A percentile compares a stretch with the other conserved stretches of the same genome.
These are phyloP conservation scores for Backusella psychrophila DNA, from an alignment of 192 early-diverging fungal genomes.

Conservation along the genomic window DNA sequence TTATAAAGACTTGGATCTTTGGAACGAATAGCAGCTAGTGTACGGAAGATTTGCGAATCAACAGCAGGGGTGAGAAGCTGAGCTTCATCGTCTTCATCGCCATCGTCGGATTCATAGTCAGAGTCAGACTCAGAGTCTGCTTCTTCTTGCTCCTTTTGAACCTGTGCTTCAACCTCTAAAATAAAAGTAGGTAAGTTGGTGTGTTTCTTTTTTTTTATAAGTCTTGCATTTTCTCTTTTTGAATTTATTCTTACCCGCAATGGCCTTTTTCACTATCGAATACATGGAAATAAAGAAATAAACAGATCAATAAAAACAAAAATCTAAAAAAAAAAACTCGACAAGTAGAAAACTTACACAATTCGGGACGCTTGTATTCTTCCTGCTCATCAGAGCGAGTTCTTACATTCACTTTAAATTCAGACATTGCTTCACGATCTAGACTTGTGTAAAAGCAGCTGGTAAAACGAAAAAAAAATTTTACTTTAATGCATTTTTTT, in stretches of 20 bases:
- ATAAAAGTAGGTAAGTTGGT: neutral
- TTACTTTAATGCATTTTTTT: neutral
- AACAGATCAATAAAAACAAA: neutral
- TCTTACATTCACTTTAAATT: neutral
- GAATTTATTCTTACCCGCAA: neutral
- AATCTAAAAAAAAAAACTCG: neutral
- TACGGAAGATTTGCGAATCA: constrained; percentile 92
- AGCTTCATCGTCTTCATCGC: constrained; percentile 77
- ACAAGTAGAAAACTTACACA: neutral
- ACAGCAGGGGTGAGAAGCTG: constrained; percentile 85
- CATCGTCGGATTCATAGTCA: constrained; percentile 68
- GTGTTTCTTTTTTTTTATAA: neutral
- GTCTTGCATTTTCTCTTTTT: neutral
- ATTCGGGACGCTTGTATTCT: neutral
- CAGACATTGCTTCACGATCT: neutral
- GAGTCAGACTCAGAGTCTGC: constrained; percentile 3
- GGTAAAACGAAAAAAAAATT: neutral
- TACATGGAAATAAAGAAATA: neutral
- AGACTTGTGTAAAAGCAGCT: neutral
- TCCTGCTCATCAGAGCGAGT: neutral
- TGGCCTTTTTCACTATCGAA: neutral
- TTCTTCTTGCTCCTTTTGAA: neutral
- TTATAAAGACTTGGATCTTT: constrained; percentile 87
- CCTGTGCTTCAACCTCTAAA: constrained; percentile 11
- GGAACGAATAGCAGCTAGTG: constrained; percentile 75